A percentile compares a stretch with the other conserved stretches of the same genome.
These are phyloP conservation scores for Proliferodiscus dingleyae DNA, from an alignment of 2,329 filamentous ascomycete species.

Conservation along the genomic window DNA sequence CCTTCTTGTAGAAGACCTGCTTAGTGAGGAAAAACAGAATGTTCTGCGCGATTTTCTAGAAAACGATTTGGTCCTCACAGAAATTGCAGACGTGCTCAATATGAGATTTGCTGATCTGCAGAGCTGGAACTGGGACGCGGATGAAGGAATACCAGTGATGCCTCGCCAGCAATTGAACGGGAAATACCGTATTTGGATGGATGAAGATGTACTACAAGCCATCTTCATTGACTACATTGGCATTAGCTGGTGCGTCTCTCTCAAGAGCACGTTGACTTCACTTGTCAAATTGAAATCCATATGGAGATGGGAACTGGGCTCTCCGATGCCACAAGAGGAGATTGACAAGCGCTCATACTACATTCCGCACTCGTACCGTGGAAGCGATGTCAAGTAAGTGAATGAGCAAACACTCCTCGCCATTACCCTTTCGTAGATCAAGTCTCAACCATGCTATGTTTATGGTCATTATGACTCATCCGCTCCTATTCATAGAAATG, in stretches of 20 bases:
- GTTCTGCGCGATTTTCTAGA: slow-evolving; percentile 44
- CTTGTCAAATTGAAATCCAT: neutral
- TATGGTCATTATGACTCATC: too few species aligned
- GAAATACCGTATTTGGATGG: slow-evolving; percentile 54
- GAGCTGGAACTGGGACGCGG: slow-evolving; percentile 43
- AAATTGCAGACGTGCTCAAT: slow-evolving; percentile 51
- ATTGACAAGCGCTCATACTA: slow-evolving; percentile 1
- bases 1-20: slow-evolving; percentile 43
- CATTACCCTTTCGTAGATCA: too few species aligned
- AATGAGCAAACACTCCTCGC: too few species aligned
- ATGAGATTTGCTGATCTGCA: slow-evolving; percentile 46
- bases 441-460: too few species aligned
- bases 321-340: neutral
- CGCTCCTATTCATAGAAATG: too few species aligned
- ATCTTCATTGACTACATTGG: slow-evolving; percentile 49
- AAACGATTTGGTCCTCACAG: slow-evolving; percentile 42
- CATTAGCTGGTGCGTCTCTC: slow-evolving; percentile 40
- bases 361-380: neutral
- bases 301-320: slow-evolving; percentile 6
- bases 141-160: slow-evolving; percentile 38
- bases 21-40: slow-evolving; percentile 44
- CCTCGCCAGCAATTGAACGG: slow-evolving; percentile 51
- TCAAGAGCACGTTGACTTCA: slow-evolving; percentile 35
- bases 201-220: slow-evolving; percentile 50
- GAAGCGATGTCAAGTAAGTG: neutral